A percentile compares a stretch with the other conserved stretches of the same genome.
These are phyloP conservation scores for Trichoderma koningiopsis DNA, from an alignment of 2,329 filamentous ascomycete genomes.

Conservation along the genomic window DNA sequence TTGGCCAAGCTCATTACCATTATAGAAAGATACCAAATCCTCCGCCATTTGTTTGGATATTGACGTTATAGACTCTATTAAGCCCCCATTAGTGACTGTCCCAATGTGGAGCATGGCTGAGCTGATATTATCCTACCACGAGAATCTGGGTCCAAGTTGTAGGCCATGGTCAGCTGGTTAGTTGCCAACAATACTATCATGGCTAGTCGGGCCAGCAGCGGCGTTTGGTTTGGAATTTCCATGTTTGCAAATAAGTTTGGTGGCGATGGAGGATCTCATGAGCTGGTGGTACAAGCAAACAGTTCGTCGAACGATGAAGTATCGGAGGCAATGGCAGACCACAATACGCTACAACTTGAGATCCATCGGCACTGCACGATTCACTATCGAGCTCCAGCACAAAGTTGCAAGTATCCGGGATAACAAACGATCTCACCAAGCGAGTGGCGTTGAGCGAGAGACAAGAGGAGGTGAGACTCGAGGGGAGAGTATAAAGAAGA, in stretches of 20 bases:
- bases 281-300: background rate
- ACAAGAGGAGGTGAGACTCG: slow-evolving; percentile 10
- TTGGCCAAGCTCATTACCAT: slow-evolving; percentile 52
- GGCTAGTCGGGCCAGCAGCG: slow-evolving; percentile 30
- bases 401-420: background rate
- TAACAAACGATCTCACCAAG: slow-evolving; percentile 20
- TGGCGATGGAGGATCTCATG: slow-evolving; percentile 13
- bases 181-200: slow-evolving; percentile 33
- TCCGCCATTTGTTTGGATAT: slow-evolving; percentile 54
- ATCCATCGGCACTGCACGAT: slow-evolving; percentile 1
- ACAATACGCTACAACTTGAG: background rate
- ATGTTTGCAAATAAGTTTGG: slow-evolving; percentile 28
- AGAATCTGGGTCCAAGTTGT: slow-evolving; percentile 43
- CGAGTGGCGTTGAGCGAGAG: slow-evolving; percentile 18
- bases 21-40: slow-evolving; percentile 50
- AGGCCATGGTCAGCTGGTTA: slow-evolving; percentile 36
- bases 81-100: background rate
- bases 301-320: background rate
- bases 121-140: slow-evolving; percentile 34
- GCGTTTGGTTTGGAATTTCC: slow-evolving; percentile 27
- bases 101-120: background rate
- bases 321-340: slow-evolving; percentile 1
- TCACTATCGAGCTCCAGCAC: background rate
- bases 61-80: slow-evolving; percentile 52
- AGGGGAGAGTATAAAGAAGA: slow-evolving; percentile 11